A percentile compares a stretch with the other conserved stretches of the same genome.
Evolutionary conservation across 805 yeast species (phyloP).

Genomic region (Metschnikowia colocasiae): DNA sequence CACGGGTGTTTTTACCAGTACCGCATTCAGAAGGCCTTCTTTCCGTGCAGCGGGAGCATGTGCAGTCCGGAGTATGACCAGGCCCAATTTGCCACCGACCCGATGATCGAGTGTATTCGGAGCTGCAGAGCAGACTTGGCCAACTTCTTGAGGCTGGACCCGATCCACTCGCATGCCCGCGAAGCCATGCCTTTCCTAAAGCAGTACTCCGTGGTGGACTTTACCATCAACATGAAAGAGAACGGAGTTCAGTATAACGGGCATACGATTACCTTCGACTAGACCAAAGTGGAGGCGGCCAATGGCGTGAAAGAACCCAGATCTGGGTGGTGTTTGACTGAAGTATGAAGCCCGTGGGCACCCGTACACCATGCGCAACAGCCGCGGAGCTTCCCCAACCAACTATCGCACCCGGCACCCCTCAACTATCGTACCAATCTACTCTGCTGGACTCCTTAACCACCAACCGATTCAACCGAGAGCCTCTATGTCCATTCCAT

Average conservation of each 20-base stretch:
- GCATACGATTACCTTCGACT: background rate
- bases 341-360: no score
- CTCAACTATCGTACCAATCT: no score
- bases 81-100: conserved; percentile 8
- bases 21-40: conserved; percentile 5
- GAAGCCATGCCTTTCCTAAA: conserved; percentile 5
- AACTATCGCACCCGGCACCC: no score
- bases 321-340: no score
- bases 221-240: conserved; percentile 8
- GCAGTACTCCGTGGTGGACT: conserved; percentile 6
- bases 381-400: no score
- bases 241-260: conserved; percentile 8
- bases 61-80: conserved; percentile 4
- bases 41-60: conserved; percentile 5
- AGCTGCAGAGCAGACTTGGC: conserved; percentile 1
- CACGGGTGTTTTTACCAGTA: conserved; percentile 11
- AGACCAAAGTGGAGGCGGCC: no score
- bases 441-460: no score
- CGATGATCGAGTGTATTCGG: conserved; percentile 5
- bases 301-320: no score
- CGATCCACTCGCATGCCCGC: conserved; percentile 4
- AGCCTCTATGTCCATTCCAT: no score
- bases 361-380: no score
- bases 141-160: conserved; percentile 2
- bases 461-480: no score